Percentiles rank a stretch among this genome's conserved stretches.
phyloP scores from a whole-genome alignment of 805 yeast species.

The Yamadazyma paraphyllophila region DNA sequence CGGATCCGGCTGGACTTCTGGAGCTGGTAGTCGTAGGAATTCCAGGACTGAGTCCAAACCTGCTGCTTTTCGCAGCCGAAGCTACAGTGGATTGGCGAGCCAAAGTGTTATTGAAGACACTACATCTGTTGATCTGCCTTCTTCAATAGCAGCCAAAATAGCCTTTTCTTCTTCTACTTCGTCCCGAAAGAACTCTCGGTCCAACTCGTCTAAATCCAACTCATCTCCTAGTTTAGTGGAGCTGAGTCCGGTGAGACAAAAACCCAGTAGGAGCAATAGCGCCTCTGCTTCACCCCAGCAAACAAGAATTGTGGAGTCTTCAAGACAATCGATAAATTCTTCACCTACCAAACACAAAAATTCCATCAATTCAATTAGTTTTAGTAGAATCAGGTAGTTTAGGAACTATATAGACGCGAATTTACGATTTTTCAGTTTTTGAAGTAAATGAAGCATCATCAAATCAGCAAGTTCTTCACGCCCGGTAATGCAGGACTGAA shows the following conservation, averaged over 20 bases:
- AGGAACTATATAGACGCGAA: neutral
- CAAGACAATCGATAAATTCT: neutral
- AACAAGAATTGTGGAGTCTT: neutral
- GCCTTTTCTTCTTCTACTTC: slow-evolving; percentile 21
- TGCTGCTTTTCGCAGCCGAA: neutral
- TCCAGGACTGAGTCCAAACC: neutral
- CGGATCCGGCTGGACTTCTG: neutral
- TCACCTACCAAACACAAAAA: slow-evolving; percentile 15
- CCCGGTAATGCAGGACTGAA: slow-evolving; percentile 1
- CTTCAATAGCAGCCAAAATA: slow-evolving; percentile 27
- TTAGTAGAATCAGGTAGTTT: slow-evolving; percentile 14
- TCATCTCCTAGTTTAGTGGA: neutral
- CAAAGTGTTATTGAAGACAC: slow-evolving; percentile 2
- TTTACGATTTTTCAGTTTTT: neutral
- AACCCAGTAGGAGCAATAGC: neutral
- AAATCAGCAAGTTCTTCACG: slow-evolving; percentile 10
- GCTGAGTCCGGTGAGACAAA: neutral
- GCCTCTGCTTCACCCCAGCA: neutral
- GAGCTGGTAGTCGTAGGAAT: neutral
- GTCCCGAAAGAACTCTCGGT: slow-evolving; percentile 6
- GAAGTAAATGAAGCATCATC: slow-evolving; percentile 8
- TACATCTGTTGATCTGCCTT: slow-evolving; percentile 15
- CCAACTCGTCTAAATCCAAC: neutral
- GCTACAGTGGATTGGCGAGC: slow-evolving; percentile 1
- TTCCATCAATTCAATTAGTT: slow-evolving; percentile 15